These are phyloP conservation scores for Picea abies DNA, from an alignment of 83 land plant species.

Conservation along the genomic window DNA sequence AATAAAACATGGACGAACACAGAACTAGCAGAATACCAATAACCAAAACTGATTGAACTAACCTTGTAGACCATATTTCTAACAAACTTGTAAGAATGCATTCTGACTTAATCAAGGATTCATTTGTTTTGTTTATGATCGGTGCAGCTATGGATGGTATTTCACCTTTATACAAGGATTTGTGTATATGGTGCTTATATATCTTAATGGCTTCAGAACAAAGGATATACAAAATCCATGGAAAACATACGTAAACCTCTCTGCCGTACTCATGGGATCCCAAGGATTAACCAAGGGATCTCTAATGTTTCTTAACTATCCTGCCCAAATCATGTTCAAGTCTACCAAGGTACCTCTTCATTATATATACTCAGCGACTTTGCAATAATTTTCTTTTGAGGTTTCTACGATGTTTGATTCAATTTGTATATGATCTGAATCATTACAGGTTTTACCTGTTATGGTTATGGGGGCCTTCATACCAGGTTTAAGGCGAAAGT, in stretches of 20 bases:
- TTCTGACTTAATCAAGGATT: neutral
- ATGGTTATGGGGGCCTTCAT: conserved; percentile 99
- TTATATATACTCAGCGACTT: too few species aligned
- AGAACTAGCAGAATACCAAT: too few species aligned
- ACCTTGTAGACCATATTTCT: too few species aligned
- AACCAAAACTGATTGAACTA: too few species aligned
- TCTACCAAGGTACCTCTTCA: conserved; percentile 80
- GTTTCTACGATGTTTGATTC: neutral
- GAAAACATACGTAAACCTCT: conserved; percentile 90
- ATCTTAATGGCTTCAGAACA: conserved; percentile 76
- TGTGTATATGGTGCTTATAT: conserved; percentile 79
- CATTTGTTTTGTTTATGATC: neutral
- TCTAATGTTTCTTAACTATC: conserved; percentile 93
- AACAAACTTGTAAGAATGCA: too few species aligned
- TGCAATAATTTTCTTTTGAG: too few species aligned
- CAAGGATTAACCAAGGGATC: conserved; percentile 98
- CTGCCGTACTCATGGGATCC: conserved; percentile 96
- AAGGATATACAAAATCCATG: conserved; percentile 98
- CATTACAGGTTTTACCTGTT: conserved; percentile 89
- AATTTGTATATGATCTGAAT: neutral
- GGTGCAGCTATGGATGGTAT: conserved; percentile 95
- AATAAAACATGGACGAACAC: too few species aligned
- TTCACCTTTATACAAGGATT: conserved; percentile 98
- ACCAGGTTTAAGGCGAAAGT: conserved; percentile 91
- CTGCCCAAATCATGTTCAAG: conserved; percentile 99